A percentile compares a stretch with the other conserved stretches of the same genome.
These are phyloP conservation scores for Phialophora verrucosa DNA, from an alignment of 2,329 filamentous ascomycete species.

Conservation along the genomic window DNA sequence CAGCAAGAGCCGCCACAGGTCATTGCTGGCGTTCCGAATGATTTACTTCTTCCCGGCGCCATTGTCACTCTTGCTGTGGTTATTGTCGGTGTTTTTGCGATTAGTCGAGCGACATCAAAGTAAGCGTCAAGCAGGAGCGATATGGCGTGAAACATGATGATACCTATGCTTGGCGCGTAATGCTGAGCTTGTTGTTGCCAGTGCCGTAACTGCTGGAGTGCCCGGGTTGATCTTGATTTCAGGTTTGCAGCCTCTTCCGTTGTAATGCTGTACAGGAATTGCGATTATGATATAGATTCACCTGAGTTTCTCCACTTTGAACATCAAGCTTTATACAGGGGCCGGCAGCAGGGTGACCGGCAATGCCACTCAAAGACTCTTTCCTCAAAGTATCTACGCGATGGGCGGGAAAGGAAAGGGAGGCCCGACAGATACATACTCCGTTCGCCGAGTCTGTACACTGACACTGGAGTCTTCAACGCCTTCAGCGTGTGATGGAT, in stretches of 20 bases:
- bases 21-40: constrained; percentile 90
- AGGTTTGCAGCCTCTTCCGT: neutral
- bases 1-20: constrained; percentile 71
- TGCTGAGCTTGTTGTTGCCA: neutral
- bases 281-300: neutral
- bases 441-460: neutral
- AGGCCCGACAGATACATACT: neutral
- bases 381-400: neutral
- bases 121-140: constrained; percentile 18
- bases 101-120: constrained; percentile 63
- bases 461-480: neutral
- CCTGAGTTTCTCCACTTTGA: neutral
- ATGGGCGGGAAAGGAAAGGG: too few relatives aligned
- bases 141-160: constrained; percentile 1
- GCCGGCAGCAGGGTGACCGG: too few relatives aligned
- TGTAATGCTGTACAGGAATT: neutral
- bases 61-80: constrained; percentile 95
- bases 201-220: neutral
- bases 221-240: neutral
- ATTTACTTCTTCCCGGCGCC: constrained; percentile 87
- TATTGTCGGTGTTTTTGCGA: constrained; percentile 89
- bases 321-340: neutral
- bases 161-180: neutral
- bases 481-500: neutral
- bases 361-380: neutral